These are phyloP conservation scores for Paraglomus brasilianum DNA, from an alignment of 192 early-diverging fungal species.

Conservation along the genomic window DNA sequence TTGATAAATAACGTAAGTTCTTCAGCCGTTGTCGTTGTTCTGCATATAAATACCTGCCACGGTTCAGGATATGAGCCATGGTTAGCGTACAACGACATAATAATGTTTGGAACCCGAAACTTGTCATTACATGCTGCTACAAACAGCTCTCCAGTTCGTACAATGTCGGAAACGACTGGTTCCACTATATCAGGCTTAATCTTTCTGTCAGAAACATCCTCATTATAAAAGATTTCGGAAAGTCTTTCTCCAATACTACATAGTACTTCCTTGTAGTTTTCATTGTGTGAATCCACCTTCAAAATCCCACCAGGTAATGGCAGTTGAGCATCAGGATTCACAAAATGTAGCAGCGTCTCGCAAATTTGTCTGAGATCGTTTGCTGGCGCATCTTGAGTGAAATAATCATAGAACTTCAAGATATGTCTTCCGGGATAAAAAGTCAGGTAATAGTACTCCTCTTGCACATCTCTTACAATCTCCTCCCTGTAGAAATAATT, in stretches of 20 bases:
- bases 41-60: constrained; percentile 31
- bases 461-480: not conserved
- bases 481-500: constrained; percentile 17
- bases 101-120: constrained; percentile 29
- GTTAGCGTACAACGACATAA: constrained; percentile 29
- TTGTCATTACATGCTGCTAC: constrained; percentile 29
- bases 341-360: constrained; percentile 11
- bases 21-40: constrained; percentile 8
- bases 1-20: constrained; percentile 27
- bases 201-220: not conserved
- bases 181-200: not conserved
- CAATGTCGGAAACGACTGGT: constrained; percentile 7
- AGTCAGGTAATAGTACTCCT: constrained; percentile 20
- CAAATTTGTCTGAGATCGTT: not conserved
- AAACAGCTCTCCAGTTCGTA: constrained; percentile 9
- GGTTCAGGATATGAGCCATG: constrained; percentile 27
- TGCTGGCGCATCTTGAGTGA: not conserved
- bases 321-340: not conserved
- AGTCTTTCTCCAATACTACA: constrained; percentile 20
- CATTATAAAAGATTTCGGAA: not conserved
- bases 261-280: not conserved
- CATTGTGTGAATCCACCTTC: not conserved
- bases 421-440: constrained; percentile 20
- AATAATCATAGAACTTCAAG: constrained; percentile 20
- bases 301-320: not conserved